Evolutionary conservation across 495 filamentous ascomycete species (phyloP), one percentile per base, ranked within the genome.

Genomic region (Schizothecium vesticola): DNA sequence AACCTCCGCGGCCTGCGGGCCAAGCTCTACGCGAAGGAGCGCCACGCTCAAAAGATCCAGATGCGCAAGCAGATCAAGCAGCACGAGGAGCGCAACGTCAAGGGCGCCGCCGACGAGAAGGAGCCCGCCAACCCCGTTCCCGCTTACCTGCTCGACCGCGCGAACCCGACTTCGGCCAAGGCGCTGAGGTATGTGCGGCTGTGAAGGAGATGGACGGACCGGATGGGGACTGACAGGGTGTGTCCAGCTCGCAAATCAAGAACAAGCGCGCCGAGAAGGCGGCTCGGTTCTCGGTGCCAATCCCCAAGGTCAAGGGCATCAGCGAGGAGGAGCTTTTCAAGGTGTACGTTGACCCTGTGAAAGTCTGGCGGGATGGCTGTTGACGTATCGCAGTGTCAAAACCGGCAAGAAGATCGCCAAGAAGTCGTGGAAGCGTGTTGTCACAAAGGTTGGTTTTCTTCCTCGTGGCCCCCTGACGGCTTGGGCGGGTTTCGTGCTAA

Each of bases 291-390:
- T 87, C 86, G 55, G 95, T 99, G 60, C 95, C 96, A 16, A 78
- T 99, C 75, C 95, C 95, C 19, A 97, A 97, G 82, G 94, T 97
- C 29, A 84, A 89, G 74, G 96, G 96, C 69, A 97, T 97, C 73
- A 87, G 87, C 70, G 93, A 98, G 83, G 94, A 97, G 84, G 96
- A 99, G 83, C 94, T 97, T 89, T 98, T 99, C 84, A 93, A 93
- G 83, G 93, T 97, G 68, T 75, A 75, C 11, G 73, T 75, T 57
- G 57, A 29, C 33, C 22, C 29, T 29, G 23, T 21, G n/a, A 3
- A 25, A 11, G 12, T 0, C n/a, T 24, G 26, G 24, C 23, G 23
- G 1, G 9, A 60, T 13, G 25, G 36, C 61, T 72, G 68, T 72
- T 68, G 29, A 56, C 31, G 19, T n/a, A 21, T 13, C 23, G 65